phyloP scores from a whole-genome alignment of 805 yeast species.

The Wickerhamomyces alni region DNA sequence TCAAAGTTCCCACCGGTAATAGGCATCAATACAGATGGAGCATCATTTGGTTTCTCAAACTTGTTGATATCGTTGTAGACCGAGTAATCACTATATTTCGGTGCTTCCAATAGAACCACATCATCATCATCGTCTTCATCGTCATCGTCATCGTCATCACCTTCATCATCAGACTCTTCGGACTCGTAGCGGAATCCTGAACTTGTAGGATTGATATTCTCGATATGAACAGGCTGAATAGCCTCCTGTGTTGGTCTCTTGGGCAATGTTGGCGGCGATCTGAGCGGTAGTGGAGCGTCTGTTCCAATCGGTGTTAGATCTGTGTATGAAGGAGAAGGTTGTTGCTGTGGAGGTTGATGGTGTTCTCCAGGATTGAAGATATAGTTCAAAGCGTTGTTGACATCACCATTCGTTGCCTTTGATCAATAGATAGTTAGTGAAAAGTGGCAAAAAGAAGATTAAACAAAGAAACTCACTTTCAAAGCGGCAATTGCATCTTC shows the following conservation, averaged over 20 bases:
- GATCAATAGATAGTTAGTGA: not conserved
- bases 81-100: slow-evolving; percentile 4
- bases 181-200: not conserved
- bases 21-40: slow-evolving; percentile 32
- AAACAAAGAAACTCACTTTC: slow-evolving; percentile 7
- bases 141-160: not conserved
- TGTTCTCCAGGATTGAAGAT: slow-evolving; percentile 24
- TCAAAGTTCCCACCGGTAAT: slow-evolving; percentile 27
- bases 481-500: slow-evolving; percentile 36
- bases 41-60: slow-evolving; percentile 15
- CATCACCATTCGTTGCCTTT: slow-evolving; percentile 22
- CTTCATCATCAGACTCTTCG: not conserved
- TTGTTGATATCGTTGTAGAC: slow-evolving; percentile 29
- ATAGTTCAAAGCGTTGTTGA: slow-evolving; percentile 29
- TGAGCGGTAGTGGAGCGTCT: too few species aligned
- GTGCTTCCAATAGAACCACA: too few species aligned
- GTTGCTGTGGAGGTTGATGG: too few species aligned
- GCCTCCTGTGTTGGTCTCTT: not conserved
- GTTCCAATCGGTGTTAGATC: not conserved
- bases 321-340: too few species aligned
- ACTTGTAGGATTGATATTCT: not conserved
- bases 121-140: not conserved
- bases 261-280: not conserved
- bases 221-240: not conserved
- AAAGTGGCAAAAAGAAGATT: not conserved